These are phyloP conservation scores for Leccinellum albellum DNA, from an alignment of 768 basidiomycete genomes.

Conservation along the genomic window DNA sequence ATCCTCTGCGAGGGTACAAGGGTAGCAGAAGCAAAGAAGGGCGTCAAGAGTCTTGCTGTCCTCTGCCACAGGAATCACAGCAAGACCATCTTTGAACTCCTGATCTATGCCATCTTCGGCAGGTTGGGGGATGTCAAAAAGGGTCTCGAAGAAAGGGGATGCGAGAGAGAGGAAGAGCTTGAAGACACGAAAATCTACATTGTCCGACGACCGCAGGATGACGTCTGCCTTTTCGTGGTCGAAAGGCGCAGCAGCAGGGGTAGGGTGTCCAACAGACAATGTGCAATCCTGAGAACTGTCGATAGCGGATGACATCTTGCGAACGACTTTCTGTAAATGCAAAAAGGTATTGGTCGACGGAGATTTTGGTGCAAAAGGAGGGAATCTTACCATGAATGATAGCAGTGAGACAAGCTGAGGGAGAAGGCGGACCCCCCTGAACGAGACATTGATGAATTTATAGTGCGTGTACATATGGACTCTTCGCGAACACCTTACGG, in stretches of 20 bases:
- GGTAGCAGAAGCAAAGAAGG: slow-evolving; percentile 22
- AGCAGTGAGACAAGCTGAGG: neutral
- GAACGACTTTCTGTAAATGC: neutral
- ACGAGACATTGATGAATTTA: neutral
- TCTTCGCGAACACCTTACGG: neutral
- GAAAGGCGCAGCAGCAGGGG: neutral
- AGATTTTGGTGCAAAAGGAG: neutral
- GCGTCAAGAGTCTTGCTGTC: neutral
- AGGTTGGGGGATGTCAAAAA: neutral
- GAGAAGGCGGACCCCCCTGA: neutral
- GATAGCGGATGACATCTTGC: neutral
- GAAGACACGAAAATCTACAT: neutral
- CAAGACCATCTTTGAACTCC: neutral
- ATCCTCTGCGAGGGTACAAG: neutral
- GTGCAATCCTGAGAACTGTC: neutral
- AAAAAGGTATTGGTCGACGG: neutral
- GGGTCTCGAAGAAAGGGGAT: neutral
- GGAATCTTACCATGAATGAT: neutral
- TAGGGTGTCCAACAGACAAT: neutral
- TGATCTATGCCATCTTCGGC: neutral
- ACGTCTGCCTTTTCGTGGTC: neutral
- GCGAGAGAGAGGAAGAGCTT: neutral
- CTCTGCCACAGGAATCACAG: neutral
- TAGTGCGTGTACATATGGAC: neutral
- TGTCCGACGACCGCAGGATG: neutral